Base-by-base conservation (phyloP, 371 early-diverging fungal species). In the Apophysomyces sp. region DNA sequence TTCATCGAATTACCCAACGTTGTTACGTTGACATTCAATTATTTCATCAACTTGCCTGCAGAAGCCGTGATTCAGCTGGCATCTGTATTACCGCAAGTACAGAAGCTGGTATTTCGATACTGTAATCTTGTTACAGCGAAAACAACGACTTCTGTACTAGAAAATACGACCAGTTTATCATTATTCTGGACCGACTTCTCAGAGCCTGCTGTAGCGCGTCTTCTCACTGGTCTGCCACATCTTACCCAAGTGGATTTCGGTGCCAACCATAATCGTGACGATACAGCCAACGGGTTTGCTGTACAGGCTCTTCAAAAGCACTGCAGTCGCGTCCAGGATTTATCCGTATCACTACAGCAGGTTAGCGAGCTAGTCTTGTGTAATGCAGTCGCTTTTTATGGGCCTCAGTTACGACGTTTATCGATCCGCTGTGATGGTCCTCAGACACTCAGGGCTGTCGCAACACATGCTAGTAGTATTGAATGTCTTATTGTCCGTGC, bases 121-220 rank as follows among this genome's bases (percentile, higher is more conserved):
- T 81, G 78, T 27, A 66, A 72, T 8, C 66, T 81, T 6, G 57
- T 61, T 21, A 31, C 37, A 9, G 28, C 37, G 7, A 27, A 52
- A 6, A 44, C 41, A 32, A 16, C 29, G 29, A 41, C 13, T 16
- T n/a, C 13, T 32, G 15, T 26, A 24, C 28, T 63, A 34, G 13
- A 55, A 51, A 55, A 34, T 28, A 37, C 49, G 28, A 61, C 41
- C 18, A 28, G 57, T 26, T 55, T 81, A 1, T 55, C 60, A 29
- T 57, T 74, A 3, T 28, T 63, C 3, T 81, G 81, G 81, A 81
- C 81, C 12, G 78, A 81, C 34, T 78, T 81, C 57, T 63, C 75
- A 4, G 39, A 60, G 4, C 58, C 65, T 24, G 73, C 77, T 15
- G 65, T 76, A 13, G 24, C 54, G n/a, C 60, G 68, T 9, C 65